Conservation (phyloP, 306 rosid species). For the Sphenostylis stenocarpa region DNA sequence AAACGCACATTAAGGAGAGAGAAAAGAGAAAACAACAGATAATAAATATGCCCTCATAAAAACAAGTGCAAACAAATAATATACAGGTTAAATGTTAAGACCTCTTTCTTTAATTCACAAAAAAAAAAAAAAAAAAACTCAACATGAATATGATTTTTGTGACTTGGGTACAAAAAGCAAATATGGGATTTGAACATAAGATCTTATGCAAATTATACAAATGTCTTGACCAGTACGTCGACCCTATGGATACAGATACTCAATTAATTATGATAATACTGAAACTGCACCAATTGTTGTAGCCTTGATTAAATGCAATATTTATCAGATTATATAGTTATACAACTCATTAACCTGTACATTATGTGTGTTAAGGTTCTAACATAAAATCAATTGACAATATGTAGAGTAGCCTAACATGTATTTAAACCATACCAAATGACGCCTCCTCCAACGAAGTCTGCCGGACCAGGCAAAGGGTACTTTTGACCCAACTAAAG, state of each 20-base stretch:
- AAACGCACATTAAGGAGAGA: background rate
- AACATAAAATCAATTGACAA: too few relatives aligned
- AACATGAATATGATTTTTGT: background rate
- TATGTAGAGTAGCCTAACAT: too few relatives aligned
- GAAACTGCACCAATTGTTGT: background rate
- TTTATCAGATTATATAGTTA: conserved; percentile 6
- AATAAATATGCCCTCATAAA: background rate
- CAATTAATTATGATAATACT: background rate
- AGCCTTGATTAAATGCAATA: background rate
- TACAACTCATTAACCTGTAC: background rate
- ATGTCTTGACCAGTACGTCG: background rate
- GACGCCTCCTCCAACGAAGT: too few relatives aligned
- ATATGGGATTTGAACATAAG: too few relatives aligned
- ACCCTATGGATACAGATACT: background rate
- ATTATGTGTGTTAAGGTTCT: too few relatives aligned
- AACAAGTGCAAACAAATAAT: background rate
- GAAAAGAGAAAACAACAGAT: background rate
- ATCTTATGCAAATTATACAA: background rate
- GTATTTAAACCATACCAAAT: too few relatives aligned
- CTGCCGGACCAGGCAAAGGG: too few relatives aligned
- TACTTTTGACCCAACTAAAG: too few relatives aligned
- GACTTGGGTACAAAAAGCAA: background rate
- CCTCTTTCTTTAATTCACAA: background rate
- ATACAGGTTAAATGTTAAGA: background rate
- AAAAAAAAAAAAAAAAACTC: background rate